phyloP scores from a whole-genome alignment of 305 asterid genomes.

The Lippia alba region DNA sequence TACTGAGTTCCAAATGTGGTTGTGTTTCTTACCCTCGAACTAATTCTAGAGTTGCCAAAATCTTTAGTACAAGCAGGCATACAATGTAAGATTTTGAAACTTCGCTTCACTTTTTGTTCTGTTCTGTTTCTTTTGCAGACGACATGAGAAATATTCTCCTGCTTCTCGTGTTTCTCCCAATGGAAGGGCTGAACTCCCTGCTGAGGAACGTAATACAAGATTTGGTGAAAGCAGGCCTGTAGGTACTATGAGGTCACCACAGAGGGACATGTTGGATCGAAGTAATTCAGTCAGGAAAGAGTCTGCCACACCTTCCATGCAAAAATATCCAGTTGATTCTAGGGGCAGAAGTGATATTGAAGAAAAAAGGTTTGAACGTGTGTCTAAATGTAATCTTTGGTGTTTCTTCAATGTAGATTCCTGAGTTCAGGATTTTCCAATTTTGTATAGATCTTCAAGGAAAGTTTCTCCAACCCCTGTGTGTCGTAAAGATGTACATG shows the following conservation, averaged over 20 bases:
- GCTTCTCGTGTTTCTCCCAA: slow-evolving; percentile 53
- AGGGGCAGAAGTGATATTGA: slow-evolving; percentile 42
- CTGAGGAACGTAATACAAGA: slow-evolving; percentile 38
- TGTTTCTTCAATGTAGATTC: slow-evolving; percentile 26
- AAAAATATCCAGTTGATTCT: slow-evolving; percentile 51
- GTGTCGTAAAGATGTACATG: slow-evolving; percentile 42
- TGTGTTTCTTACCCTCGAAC: slow-evolving; percentile 19
- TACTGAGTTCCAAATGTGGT: slow-evolving; percentile 16
- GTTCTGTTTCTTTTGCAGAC: slow-evolving; percentile 41
- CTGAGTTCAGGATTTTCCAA: slow-evolving; percentile 31
- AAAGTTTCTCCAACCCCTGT: slow-evolving; percentile 39
- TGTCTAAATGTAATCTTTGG: slow-evolving; percentile 21
- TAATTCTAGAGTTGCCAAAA: slow-evolving; percentile 22
- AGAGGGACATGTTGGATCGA: slow-evolving; percentile 54
- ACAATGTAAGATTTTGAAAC: no score
- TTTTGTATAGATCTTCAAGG: slow-evolving; percentile 44
- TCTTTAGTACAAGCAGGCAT: background rate
- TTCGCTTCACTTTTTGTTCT: slow-evolving; percentile 4
- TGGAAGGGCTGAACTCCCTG: slow-evolving; percentile 42
- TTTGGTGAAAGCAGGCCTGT: slow-evolving; percentile 46
- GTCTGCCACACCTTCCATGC: slow-evolving; percentile 44
- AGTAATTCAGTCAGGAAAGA: slow-evolving; percentile 49
- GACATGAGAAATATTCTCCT: slow-evolving; percentile 56
- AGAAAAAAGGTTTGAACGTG: slow-evolving; percentile 43
- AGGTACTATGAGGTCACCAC: slow-evolving; percentile 65